Evolutionary conservation across 2,329 filamentous ascomycete species (phyloP), one percentile per base, ranked within the genome.

Genomic region (Microdochium trichocladiopsis): DNA sequence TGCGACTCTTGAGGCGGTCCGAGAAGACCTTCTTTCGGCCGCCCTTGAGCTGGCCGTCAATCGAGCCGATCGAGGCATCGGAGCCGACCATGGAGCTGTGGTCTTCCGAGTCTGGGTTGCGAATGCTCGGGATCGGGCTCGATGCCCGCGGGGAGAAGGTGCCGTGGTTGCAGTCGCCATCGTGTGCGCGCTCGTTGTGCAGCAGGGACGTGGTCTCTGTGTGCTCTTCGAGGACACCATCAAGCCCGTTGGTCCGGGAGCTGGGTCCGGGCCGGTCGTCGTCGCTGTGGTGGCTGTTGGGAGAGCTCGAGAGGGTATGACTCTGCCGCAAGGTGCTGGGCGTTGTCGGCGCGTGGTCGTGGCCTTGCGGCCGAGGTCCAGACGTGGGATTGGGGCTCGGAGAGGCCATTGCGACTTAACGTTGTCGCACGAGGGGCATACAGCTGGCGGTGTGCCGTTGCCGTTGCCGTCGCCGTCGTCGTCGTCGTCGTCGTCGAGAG

Each of bases 111-210:
- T 55, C 9, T 51, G 54, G 22, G 28, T 31, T 14, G 28, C 59
- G 57, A 36, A 65, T 64, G 47, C 67, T 72, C 31, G 66, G 61
- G 9, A 66, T 58, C 3, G 77, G 75, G 49, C 78, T 81, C 47
- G 70, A 71, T 1, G 86, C 78, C 36, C 83, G 74, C 1, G 88
- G 86, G 45, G 88, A 90, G 63, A 92, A 90, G 16, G 87, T 88
- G 60, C 88, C 89, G 70, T 94, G 87, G 60, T 79, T 77, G 72
- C 85, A 90, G 51, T 67, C 65, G 21, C 75, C 77, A 10, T 73
- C 67, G 57, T 79, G 75, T 4, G 67, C 69, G 28, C 60, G 66
- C 36, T 72, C 67, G 52, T 60, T 58, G 41, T 68, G 58, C 50
- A 66, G 69, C 24, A 85, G 66, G 2, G 77, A 72, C 1, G 80